A percentile compares a stretch with the other conserved stretches of the same genome.
These are phyloP conservation scores for Entomortierella parvispora DNA, from an alignment of 192 early-diverging fungal species.

Conservation along the genomic window DNA sequence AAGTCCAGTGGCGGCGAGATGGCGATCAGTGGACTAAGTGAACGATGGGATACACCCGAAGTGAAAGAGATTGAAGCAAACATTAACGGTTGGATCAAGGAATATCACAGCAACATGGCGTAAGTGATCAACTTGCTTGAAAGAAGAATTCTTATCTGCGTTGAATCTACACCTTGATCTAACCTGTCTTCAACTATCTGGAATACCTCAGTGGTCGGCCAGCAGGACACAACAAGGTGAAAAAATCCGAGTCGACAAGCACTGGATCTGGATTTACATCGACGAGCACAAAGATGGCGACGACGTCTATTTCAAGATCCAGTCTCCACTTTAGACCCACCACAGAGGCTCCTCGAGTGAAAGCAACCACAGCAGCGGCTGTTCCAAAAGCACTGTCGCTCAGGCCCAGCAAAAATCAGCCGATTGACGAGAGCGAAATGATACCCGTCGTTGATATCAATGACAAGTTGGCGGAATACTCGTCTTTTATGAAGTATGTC, in stretches of 20 bases:
- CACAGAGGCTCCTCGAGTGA: constrained; percentile 42
- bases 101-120: constrained; percentile 54
- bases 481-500: constrained; percentile 51
- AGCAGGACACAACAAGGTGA: constrained; percentile 8
- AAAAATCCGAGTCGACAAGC: neutral
- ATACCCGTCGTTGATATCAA: constrained; percentile 48
- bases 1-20: constrained; percentile 55
- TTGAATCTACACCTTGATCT: neutral
- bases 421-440: constrained; percentile 23
- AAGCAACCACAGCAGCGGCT: constrained; percentile 38
- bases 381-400: constrained; percentile 28
- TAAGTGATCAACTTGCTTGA: constrained; percentile 4
- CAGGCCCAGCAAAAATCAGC: constrained; percentile 23
- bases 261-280: neutral
- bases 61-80: constrained; percentile 60
- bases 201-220: constrained; percentile 4
- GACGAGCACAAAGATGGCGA: neutral
- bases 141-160: neutral
- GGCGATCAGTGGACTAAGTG: constrained; percentile 53
- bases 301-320: neutral
- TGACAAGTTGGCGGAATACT: constrained; percentile 46
- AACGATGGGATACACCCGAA: constrained; percentile 57
- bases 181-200: neutral
- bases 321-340: constrained; percentile 18
- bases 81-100: constrained; percentile 60